Evolutionary conservation across 768 basidiomycete species (phyloP), one percentile per base, ranked within the genome.

Genomic region (Saitozyma sp.): DNA sequence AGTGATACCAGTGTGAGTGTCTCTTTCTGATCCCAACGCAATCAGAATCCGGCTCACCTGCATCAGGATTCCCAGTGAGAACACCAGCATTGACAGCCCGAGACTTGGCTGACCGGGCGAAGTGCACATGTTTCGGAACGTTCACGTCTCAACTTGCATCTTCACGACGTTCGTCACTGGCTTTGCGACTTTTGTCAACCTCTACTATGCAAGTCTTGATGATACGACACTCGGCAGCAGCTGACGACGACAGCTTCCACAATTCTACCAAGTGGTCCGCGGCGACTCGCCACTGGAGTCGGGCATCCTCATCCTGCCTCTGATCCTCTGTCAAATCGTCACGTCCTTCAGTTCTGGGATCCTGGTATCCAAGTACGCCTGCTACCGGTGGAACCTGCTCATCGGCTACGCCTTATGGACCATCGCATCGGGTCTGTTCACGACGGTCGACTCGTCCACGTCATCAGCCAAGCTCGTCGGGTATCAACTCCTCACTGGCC

Each of bases 101-200:
- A n/a, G n/a, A n/a, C n/a, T n/a, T n/a, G n/a, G n/a, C n/a, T n/a
- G n/a, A n/a, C n/a, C n/a, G n/a, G n/a, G n/a, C n/a, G n/a, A n/a
- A n/a, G 56, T 88, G 86, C 84, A 86, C 70, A 88, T 89, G 45
- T 89, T 89, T 81, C 84, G 82, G 63, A 82, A 86, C 54, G 65
- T 80, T 40, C 89, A 87, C 0, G 87, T 89, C 0, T 81, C 82
- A 0, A 87, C 87, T 0, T 86, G 88, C 1, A 88, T 86, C 66
- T 83, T 86, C 60, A 80, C 86, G 9, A 88, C 88, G 84, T 87
- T 88, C 76, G 81, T 88, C 66, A 86, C 86, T 84, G 73, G 73
- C 29, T 56, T 57, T 54, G 61, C 62, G 1, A 65, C 62, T 48
- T 66, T 43, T 45, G 17, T 29, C 17, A 54, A 86, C 9, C 69